Evolutionary conservation across 495 filamentous ascomycete species (phyloP), one percentile per base, ranked within the genome.

Genomic region (Delitschia confertaspora): DNA sequence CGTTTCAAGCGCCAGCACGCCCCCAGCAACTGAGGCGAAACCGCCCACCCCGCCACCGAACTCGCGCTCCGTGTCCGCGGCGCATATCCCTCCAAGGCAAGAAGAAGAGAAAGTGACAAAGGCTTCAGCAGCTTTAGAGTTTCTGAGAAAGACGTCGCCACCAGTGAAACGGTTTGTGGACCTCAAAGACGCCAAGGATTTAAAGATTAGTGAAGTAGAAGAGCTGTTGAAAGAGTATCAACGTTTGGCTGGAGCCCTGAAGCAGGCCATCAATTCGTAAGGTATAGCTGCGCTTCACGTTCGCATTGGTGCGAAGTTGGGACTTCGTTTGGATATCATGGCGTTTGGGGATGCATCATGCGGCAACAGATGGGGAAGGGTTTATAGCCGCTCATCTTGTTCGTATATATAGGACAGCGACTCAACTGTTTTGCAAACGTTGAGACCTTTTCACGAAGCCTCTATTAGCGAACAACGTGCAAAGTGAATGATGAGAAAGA

Each of bases 181-280:
- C 37, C 62, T 81, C 25, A 71, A 83, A 56, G 79, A 83, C 61
- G 81, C 79, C 6, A 73, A 74, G 5, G 88, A 96, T 41, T 63
- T 99, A 32, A 80, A 71, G 40, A 62, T 96, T 33, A 79, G 79
- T 14, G 91, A 99, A 55, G 79, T 95, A 29, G 65, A 83, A 27
- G 78, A 84, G 43, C 58, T 99, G 47, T 64, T 99, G 38, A 76
- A 75, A 53, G 91, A 95, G 63, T 99, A 96, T 60, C 80, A 88
- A 49, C 68, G 88, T 35, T 65, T 99, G 9, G 85, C 84, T 6
- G 70, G 65, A 14, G 81, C 75, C 18, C 61, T 88, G 59, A 74
- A 72, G 58, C 71, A 76, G 23, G 58, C 62, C 6, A 54, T 60
- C 39, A 51, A 57, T 18, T 49, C 39, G 20, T 51, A 30, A 51